Conservation (phyloP, 495 filamentous ascomycete genomes). For the Penicillium bovifimosum region DNA sequence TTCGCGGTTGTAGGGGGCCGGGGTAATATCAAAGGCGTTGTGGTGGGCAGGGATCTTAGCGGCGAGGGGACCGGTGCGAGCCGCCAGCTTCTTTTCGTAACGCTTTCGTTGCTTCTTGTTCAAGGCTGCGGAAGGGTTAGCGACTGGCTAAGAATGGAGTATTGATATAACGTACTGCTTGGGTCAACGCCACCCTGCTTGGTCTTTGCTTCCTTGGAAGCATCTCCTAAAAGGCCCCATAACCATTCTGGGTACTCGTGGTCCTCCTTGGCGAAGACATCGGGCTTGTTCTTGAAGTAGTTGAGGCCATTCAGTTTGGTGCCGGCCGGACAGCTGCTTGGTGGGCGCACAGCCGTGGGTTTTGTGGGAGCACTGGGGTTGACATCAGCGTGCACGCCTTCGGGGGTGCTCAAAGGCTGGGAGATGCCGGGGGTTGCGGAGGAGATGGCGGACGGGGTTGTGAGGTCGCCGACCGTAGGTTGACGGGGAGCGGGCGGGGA, state of each 20-base stretch:
- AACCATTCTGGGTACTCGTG: slow-evolving; percentile 88
- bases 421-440: slow-evolving; percentile 43
- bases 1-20: slow-evolving; percentile 37
- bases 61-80: slow-evolving; percentile 57
- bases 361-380: slow-evolving; percentile 25
- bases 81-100: slow-evolving; percentile 59
- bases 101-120: slow-evolving; percentile 56
- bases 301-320: slow-evolving; percentile 74
- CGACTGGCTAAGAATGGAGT: slow-evolving; percentile 1
- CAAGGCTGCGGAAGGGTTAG: slow-evolving; percentile 27
- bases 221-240: slow-evolving; percentile 66
- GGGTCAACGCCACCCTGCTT: slow-evolving; percentile 39
- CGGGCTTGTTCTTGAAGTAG: slow-evolving; percentile 77
- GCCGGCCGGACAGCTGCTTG: slow-evolving; percentile 59
- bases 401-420: slow-evolving; percentile 41
- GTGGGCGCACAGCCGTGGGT: slow-evolving; percentile 21
- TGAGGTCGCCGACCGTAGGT: slow-evolving; percentile 32
- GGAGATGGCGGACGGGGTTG: slow-evolving; percentile 39
- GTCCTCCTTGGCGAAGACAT: slow-evolving; percentile 69
- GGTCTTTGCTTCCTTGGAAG: slow-evolving; percentile 28
- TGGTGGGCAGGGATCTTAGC: slow-evolving; percentile 77
- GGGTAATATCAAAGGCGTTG: slow-evolving; percentile 79
- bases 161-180: slow-evolving; percentile 53
- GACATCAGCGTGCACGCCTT: slow-evolving; percentile 28
- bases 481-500: slow-evolving; percentile 49